These are phyloP conservation scores for Trichoderma atroviride DNA, from an alignment of 2,329 filamentous ascomycete species.

Conservation along the genomic window DNA sequence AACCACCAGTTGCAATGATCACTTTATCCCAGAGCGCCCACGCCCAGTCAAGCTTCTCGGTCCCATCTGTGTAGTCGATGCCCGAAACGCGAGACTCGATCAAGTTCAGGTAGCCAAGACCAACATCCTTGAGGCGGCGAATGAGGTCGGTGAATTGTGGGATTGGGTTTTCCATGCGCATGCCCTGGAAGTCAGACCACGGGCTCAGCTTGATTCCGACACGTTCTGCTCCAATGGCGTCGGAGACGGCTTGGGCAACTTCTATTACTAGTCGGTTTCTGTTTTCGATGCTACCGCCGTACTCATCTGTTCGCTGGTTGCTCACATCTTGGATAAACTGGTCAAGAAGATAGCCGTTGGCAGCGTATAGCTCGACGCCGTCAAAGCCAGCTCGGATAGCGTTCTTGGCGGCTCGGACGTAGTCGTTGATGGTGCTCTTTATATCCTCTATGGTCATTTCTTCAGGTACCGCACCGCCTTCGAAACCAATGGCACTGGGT, in stretches of 20 bases:
- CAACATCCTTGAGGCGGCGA: slow-evolving; percentile 36
- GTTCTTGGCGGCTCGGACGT: slow-evolving; percentile 54
- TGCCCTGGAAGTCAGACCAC: slow-evolving; percentile 62
- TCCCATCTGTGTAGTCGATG: slow-evolving; percentile 43
- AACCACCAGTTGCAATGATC: slow-evolving; percentile 40
- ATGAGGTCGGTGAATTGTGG: slow-evolving; percentile 66
- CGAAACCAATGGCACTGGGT: slow-evolving; percentile 6
- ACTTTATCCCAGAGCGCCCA: slow-evolving; percentile 40
- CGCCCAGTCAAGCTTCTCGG: slow-evolving; percentile 40
- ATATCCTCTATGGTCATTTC: slow-evolving; percentile 68
- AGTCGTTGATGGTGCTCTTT: slow-evolving; percentile 60
- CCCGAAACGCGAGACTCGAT: slow-evolving; percentile 60
- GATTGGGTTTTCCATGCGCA: slow-evolving; percentile 63
- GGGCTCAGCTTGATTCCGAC: slow-evolving; percentile 63
- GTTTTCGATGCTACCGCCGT: slow-evolving; percentile 55
- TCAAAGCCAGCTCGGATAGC: slow-evolving; percentile 58
- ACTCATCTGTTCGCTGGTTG: slow-evolving; percentile 53
- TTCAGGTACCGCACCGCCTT: slow-evolving; percentile 47
- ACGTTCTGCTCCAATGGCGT: slow-evolving; percentile 43
- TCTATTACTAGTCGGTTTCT: slow-evolving; percentile 52
- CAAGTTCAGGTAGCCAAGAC: slow-evolving; percentile 63
- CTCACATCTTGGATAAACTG: slow-evolving; percentile 56
- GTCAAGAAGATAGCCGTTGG: slow-evolving; percentile 62
- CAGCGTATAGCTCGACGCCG: slow-evolving; percentile 48
- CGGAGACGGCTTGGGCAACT: slow-evolving; percentile 43